Percentiles rank a stretch among this genome's conserved stretches.
phyloP scores from a whole-genome alignment of 2,329 filamentous ascomycete genomes.

The Phyllachora maydis region DNA sequence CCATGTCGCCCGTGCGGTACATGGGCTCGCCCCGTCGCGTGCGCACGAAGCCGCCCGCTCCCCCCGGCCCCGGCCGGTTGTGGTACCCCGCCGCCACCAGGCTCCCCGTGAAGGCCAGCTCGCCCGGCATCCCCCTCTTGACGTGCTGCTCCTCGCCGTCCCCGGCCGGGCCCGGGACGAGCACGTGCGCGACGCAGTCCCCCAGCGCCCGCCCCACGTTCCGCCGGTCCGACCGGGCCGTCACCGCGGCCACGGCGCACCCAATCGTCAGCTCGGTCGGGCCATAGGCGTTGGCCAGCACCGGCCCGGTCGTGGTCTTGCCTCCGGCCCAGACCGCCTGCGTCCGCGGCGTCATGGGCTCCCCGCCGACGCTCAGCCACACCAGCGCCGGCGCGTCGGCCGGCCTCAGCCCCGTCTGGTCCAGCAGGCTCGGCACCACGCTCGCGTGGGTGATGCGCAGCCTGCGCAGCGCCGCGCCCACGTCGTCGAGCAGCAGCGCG shows the following conservation, averaged over 20 bases:
- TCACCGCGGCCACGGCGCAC: constrained; percentile 11
- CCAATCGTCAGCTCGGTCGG: constrained; percentile 48
- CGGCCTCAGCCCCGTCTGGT: constrained; percentile 25
- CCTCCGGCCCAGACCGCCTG: constrained; percentile 39
- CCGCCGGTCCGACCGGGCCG: constrained; percentile 4
- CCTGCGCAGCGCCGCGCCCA: constrained; percentile 22
- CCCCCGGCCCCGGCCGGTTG: constrained; percentile 10
- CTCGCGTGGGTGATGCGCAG: constrained; percentile 42
- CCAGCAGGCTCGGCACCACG: constrained; percentile 40
- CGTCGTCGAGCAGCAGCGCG: constrained; percentile 2
- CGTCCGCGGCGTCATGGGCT: constrained; percentile 31
- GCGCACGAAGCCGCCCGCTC: constrained; percentile 1
- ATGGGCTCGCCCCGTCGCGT: not conserved
- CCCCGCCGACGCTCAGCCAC: constrained; percentile 46
- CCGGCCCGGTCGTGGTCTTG: constrained; percentile 26
- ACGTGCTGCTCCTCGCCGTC: constrained; percentile 3
- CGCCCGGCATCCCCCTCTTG: constrained; percentile 11
- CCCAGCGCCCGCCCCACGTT: constrained; percentile 6
- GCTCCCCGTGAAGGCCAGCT: constrained; percentile 21
- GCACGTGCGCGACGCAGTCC: constrained; percentile 4
- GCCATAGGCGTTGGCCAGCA: constrained; percentile 20
- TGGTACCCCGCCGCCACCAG: constrained; percentile 22
- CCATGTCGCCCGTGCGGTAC: constrained; percentile 1
- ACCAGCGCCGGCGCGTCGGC: constrained; percentile 38
- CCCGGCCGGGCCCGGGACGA: no score